A percentile compares a stretch with the other conserved stretches of the same genome.
phyloP scores from a whole-genome alignment of 441 rosid species.

The Biscutella laevigata region DNA sequence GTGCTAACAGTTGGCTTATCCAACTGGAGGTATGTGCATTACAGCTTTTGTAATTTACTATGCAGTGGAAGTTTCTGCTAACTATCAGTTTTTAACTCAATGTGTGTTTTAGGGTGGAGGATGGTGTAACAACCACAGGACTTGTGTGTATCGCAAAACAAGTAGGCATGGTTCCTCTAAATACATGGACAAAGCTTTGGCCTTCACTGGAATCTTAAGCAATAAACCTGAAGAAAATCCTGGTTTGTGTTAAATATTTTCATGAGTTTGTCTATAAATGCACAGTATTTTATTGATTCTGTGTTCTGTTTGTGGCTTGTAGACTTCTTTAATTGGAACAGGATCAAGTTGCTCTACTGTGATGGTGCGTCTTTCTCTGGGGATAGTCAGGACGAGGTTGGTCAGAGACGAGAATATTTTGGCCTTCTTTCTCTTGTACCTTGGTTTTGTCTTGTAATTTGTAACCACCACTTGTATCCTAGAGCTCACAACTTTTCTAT shows the following conservation, averaged over 20 bases:
- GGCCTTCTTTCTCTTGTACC: neutral
- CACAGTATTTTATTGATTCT: neutral
- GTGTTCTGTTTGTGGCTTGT: constrained; percentile 9
- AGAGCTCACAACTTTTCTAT: constrained; percentile 17
- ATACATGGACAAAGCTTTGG: constrained; percentile 41
- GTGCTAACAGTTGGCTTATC: constrained; percentile 41
- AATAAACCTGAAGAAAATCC: constrained; percentile 46
- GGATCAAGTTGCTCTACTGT: constrained; percentile 54
- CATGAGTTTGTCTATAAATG: neutral
- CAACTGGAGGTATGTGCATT: constrained; percentile 35
- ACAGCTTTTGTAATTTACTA: neutral
- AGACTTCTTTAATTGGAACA: constrained; percentile 61
- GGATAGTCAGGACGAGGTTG: constrained; percentile 43
- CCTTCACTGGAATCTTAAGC: constrained; percentile 49
- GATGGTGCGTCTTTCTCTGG: constrained; percentile 59
- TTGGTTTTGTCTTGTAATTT: neutral
- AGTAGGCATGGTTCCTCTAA: constrained; percentile 47
- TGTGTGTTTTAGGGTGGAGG: constrained; percentile 44
- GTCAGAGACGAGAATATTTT: neutral
- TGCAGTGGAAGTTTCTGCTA: neutral
- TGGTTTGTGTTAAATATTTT: constrained; percentile 22
- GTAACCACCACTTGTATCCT: constrained; percentile 4
- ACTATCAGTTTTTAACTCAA: neutral
- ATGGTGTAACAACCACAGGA: constrained; percentile 41
- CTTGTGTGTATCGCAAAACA: constrained; percentile 42